Conservation (phyloP, 768 basidiomycete species). For the Asterophora lycoperdoides region DNA sequence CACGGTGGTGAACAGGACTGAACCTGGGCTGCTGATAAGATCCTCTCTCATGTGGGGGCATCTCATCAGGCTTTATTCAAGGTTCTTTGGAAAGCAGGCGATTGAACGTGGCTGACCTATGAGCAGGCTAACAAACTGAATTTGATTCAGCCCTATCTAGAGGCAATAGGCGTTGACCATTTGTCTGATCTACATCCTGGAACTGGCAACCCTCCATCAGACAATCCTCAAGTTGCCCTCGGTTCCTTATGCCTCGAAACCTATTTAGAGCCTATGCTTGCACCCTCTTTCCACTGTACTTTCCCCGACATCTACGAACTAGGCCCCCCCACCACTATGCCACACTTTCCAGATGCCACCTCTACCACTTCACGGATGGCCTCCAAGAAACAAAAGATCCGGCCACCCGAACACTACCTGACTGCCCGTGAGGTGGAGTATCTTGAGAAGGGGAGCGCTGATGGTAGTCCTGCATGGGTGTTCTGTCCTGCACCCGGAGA, state of each 20-base stretch:
- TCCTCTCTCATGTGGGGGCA: not conserved
- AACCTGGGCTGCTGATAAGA: conserved; percentile 4
- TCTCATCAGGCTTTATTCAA: not conserved
- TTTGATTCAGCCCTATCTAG: not conserved
- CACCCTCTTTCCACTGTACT: too few relatives aligned
- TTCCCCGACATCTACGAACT: too few relatives aligned
- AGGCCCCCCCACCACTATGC: too few relatives aligned
- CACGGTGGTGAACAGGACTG: not conserved
- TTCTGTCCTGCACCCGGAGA: too few relatives aligned
- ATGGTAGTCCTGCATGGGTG: too few relatives aligned
- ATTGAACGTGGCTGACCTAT: conserved; percentile 3
- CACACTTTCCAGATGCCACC: too few relatives aligned
- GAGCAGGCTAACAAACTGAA: not conserved
- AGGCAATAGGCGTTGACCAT: not conserved
- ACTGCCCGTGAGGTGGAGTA: too few relatives aligned
- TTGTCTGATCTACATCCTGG: not conserved
- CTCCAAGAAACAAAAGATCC: too few relatives aligned
- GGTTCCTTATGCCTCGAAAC: not conserved
- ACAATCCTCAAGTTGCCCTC: conserved; percentile 1
- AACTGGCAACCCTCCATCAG: not conserved
- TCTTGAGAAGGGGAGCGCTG: too few relatives aligned
- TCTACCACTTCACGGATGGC: too few relatives aligned
- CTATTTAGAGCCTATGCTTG: too few relatives aligned
- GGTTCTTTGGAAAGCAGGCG: conserved; percentile 2
- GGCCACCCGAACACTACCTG: too few relatives aligned